Percentiles rank a stretch among this genome's conserved stretches.
phyloP scores from a whole-genome alignment of 768 basidiomycete species.

The Leccinum barrowsii region DNA sequence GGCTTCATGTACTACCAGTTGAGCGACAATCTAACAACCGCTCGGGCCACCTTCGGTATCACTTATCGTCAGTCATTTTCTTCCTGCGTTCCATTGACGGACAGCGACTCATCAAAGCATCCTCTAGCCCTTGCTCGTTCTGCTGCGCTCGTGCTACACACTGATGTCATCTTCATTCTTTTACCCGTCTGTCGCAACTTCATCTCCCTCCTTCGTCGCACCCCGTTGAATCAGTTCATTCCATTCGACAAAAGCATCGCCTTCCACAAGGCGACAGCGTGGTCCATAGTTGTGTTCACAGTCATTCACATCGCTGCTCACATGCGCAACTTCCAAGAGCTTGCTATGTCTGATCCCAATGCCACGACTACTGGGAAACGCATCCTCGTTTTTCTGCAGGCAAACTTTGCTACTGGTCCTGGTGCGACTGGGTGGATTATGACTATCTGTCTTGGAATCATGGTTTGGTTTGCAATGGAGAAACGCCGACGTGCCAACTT shows the following conservation, averaged over 20 bases:
- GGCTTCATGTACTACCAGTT: slow-evolving; percentile 75
- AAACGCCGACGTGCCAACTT: slow-evolving; percentile 75
- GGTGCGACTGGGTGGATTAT: slow-evolving; percentile 88
- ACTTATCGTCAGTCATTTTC: slow-evolving; percentile 60
- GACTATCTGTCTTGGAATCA: slow-evolving; percentile 65
- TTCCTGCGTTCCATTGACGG: background rate
- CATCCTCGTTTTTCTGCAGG: slow-evolving; percentile 65
- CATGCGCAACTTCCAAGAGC: slow-evolving; percentile 77
- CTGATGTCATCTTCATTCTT: slow-evolving; percentile 91
- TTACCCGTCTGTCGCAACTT: slow-evolving; percentile 95
- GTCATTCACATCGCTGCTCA: slow-evolving; percentile 78
- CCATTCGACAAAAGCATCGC: slow-evolving; percentile 93
- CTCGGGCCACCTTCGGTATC: slow-evolving; percentile 67
- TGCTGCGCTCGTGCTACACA: slow-evolving; percentile 85
- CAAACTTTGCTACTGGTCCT: slow-evolving; percentile 83
- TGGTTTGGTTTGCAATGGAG: slow-evolving; percentile 85
- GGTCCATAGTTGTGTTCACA: slow-evolving; percentile 81
- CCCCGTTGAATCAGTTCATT: slow-evolving; percentile 79
- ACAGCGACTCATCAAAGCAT: background rate
- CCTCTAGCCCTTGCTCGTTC: slow-evolving; percentile 75
- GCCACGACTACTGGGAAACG: slow-evolving; percentile 53
- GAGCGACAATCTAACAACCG: slow-evolving; percentile 72
- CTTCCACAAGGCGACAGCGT: slow-evolving; percentile 87
- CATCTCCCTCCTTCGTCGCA: slow-evolving; percentile 82
- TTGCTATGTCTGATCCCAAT: slow-evolving; percentile 53